Conservation (phyloP, 352 stramenopile species). For the Achlya hypogyna region DNA sequence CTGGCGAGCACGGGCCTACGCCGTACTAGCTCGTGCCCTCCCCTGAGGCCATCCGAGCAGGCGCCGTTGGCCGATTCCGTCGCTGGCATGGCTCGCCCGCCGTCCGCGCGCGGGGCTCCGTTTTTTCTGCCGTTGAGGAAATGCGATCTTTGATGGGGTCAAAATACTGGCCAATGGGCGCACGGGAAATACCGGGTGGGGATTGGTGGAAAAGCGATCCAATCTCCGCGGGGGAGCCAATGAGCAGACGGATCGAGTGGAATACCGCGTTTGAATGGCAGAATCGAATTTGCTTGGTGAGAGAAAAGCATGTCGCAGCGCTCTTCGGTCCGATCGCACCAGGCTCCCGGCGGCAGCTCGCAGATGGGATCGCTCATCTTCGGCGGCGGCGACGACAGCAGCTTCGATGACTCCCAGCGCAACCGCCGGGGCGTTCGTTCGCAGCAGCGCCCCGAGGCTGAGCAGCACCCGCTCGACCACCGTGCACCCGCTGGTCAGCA, state of each 20-base stretch:
- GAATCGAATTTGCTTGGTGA: conserved; percentile 7
- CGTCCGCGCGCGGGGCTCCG: too few species aligned
- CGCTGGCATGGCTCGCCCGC: too few species aligned
- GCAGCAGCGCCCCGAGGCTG: conserved; percentile 17
- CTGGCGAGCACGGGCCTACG: too few species aligned
- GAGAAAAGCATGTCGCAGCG: conserved; percentile 9
- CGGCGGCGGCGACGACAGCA: conserved; percentile 37
- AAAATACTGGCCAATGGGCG: too few species aligned
- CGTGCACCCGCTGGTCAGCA: neutral
- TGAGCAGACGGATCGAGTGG: neutral
- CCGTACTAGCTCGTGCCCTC: too few species aligned
- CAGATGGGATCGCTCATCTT: conserved; percentile 68
- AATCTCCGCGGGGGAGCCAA: too few species aligned
- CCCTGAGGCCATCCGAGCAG: too few species aligned
- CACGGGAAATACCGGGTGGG: neutral
- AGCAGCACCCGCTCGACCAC: conserved; percentile 2
- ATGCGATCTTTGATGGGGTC: too few species aligned
- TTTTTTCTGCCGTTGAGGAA: too few species aligned
- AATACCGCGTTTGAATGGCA: neutral
- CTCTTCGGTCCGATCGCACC: conserved; percentile 46
- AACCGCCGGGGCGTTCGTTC: conserved; percentile 27
- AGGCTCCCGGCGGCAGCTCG: conserved; percentile 57
- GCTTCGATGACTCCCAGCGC: conserved; percentile 23
- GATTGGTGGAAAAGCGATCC: neutral
- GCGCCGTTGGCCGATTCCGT: too few species aligned